Evolutionary conservation across 441 rosid species (phyloP), one percentile per base, ranked within the genome.

Genomic region (Euphorbia celastroides): DNA sequence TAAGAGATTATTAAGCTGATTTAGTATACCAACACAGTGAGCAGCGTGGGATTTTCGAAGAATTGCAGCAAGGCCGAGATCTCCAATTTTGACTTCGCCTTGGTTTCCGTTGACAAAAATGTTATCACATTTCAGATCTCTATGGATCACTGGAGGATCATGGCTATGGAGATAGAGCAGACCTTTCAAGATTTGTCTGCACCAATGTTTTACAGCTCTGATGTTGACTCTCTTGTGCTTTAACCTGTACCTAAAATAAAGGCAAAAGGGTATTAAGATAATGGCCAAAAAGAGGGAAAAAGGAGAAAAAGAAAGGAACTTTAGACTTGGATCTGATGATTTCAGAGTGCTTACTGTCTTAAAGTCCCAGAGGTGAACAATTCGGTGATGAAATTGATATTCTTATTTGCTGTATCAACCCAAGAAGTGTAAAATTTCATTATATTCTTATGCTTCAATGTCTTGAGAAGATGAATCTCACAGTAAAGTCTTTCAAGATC

Each of bases 61-160:
- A 52, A 89, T 83, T 16, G 97, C 97, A 14, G 98, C 97, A 6
- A 90, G 89, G 60, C 98, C 96, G 17, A 93, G 98, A 88, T 90
- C 99, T 23, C 98, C 99, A 31, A 94, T 94, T 81, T 94, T 94
- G 62, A 94, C 94, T 70, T 91, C 96, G 23, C 99, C 99, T 78
- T 89, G 97, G 79, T 89, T 94, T 2, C 99, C 99, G 65, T 94
- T 94, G 30, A 94, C 76, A 69, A 94, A 94, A 67, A 94, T 89
- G 71, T 94, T 94, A 67, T 92, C 98, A 77, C 99, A 94, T 81
- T 94, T 94, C 52, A 94, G 97, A 87, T 94, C 99, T 67, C 99
- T 81, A 22, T 94, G 99, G 68, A 94, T 94, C 72, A 94, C 96
- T 30, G 94, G 98, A 51, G 99, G 98, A 69, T 92, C 92, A 72